Base-by-base conservation (phyloP, 179 eudicot species). In the Beta lomatogona region DNA sequence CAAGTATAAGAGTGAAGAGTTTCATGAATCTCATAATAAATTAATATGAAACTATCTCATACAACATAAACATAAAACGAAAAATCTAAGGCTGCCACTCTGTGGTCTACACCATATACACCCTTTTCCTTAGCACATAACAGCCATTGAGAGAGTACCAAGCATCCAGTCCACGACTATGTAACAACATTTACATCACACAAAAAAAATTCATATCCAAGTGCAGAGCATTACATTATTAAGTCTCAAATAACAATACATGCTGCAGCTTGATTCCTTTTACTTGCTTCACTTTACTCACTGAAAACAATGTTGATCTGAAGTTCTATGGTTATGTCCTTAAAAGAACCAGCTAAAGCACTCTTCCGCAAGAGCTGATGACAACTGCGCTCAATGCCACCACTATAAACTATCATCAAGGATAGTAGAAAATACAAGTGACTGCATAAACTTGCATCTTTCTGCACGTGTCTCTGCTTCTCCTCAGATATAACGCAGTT, bases 361-460 rank as follows among this genome's bases (percentile, higher is more conserved):
- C 71, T 79, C 25, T 79, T 46, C 41, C 13, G 28, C 75, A 58
- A 55, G 73, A 68, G 81, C 60, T 52, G 50, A 60, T 14, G 54
- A 8, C 58, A 44, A 36, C 9, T 41, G 31, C 64, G 11, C 28
- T 18, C 45, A 31, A 60, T 46, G 57, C 77, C 31, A 61, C 86
- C 31, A 52, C 86, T 86, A 91, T 81, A 89, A 87, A 58, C 16
- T 77, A 25, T 91, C 89, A n/a, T 90, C 89, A 18, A 91, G 83
- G 64, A 91, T 80, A 71, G 91, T 87, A 69, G 94, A 88, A 50
- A 83, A 79, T 22, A 91, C 50, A 74, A 91, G 82, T 8, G 88
- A 87, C 72, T 82, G 89, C 79, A 88, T 84, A 69, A 91, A 91
- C 79, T 83, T 84, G 65, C 87, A 87, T 75, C 81, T 90, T 78